phyloP scores from a whole-genome alignment of 2,329 filamentous ascomycete genomes.

The Aspergillus sp. region DNA sequence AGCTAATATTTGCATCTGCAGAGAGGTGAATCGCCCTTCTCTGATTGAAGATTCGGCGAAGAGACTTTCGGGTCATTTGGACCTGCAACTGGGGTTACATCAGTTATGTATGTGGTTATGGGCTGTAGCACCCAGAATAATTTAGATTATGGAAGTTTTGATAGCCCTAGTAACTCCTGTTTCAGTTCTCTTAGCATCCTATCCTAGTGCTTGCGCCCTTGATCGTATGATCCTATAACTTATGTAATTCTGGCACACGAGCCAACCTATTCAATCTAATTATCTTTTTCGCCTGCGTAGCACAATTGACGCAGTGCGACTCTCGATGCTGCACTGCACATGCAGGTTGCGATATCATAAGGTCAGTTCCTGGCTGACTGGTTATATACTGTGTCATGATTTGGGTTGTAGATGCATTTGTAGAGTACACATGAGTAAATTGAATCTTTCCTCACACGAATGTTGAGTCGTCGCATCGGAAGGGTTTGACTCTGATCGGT shows the following conservation, averaged over 20 bases:
- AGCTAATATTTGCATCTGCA: background rate
- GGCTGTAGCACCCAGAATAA: background rate
- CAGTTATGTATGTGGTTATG: background rate
- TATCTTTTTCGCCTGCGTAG: background rate
- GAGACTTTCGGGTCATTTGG: no score
- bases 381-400: background rate
- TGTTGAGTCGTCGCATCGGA: background rate
- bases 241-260: background rate
- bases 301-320: background rate
- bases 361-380: background rate
- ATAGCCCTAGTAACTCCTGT: background rate
- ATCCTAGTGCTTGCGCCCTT: background rate
- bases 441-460: background rate
- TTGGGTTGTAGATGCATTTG: background rate
- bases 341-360: background rate
- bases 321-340: background rate
- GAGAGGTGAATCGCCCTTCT: background rate
- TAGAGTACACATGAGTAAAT: no score
- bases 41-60: background rate
- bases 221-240: background rate
- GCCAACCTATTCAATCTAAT: background rate
- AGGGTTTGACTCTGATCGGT: background rate
- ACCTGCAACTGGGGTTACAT: background rate
- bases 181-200: background rate
- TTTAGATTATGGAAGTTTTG: background rate